Conservation (phyloP, 2,329 filamentous ascomycete genomes). For the Clarireedia homoeocarpa region DNA sequence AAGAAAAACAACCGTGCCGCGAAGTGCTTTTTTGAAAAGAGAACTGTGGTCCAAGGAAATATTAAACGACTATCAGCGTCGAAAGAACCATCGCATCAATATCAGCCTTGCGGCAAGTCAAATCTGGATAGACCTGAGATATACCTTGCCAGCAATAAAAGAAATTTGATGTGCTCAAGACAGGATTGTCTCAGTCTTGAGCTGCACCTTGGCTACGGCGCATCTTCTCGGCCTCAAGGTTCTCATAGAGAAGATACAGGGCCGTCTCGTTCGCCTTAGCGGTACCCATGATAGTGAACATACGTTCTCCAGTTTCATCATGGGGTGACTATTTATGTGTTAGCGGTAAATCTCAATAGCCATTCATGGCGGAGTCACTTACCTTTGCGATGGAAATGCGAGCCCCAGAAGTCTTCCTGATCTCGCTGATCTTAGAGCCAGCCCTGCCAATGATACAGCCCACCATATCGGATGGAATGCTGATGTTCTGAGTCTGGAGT, state of each 20-base stretch:
- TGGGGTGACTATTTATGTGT: conserved; percentile 55
- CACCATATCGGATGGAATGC: conserved; percentile 98
- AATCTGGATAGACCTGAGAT: conserved; percentile 44
- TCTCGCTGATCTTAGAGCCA: conserved; percentile 97
- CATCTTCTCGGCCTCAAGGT: conserved; percentile 98
- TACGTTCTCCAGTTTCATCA: conserved; percentile 94
- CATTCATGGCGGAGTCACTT: conserved; percentile 21
- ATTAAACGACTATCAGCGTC: conserved; percentile 24
- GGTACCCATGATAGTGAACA: conserved; percentile 99
- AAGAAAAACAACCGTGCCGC: conserved; percentile 24
- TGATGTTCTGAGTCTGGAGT: conserved; percentile 98
- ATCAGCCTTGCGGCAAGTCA: conserved; percentile 56
- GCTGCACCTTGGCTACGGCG: conserved; percentile 71
- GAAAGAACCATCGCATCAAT: conserved; percentile 36
- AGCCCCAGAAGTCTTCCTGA: conserved; percentile 91
- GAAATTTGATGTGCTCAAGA: conserved; percentile 32
- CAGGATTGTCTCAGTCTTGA: conserved; percentile 25
- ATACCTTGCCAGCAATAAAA: conserved; percentile 43
- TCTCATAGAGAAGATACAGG: conserved; percentile 94
- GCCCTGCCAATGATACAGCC: conserved; percentile 96
- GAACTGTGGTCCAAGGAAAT: conserved; percentile 18
- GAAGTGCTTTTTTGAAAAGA: conserved; percentile 30
- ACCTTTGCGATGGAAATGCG: conserved; percentile 92
- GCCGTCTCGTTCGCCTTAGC: conserved; percentile 92
- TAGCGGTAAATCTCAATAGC: conserved; percentile 8